Evolutionary conservation across 495 filamentous ascomycete genomes (phyloP).

Genomic region (Penicillium cosmopolitanum): DNA sequence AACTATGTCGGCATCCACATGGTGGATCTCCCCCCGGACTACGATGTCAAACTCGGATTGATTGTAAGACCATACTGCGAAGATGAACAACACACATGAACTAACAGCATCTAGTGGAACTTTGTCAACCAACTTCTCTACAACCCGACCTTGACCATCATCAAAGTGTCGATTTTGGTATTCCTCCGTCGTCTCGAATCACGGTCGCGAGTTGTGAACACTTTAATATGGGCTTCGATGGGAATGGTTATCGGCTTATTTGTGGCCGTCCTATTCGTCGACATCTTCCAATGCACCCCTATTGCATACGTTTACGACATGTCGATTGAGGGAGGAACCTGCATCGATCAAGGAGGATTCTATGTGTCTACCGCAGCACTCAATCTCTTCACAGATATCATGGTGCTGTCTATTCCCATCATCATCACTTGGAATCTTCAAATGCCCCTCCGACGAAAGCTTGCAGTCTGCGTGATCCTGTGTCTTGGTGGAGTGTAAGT

Average conservation of each 20-base stretch:
- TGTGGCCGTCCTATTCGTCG: slow-evolving; percentile 57
- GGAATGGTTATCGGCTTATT: slow-evolving; percentile 54
- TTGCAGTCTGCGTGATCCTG: slow-evolving; percentile 48
- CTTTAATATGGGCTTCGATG: slow-evolving; percentile 46
- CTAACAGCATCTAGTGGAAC: slow-evolving; percentile 29
- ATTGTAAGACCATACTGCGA: slow-evolving; percentile 21
- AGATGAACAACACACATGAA: not conserved
- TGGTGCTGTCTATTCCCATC: slow-evolving; percentile 51
- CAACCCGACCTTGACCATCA: slow-evolving; percentile 63
- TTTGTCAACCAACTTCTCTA: slow-evolving; percentile 64
- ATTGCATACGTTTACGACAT: slow-evolving; percentile 47
- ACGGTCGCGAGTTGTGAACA: slow-evolving; percentile 36
- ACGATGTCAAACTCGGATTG: slow-evolving; percentile 20
- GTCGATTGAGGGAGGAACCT: slow-evolving; percentile 39
- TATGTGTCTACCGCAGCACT: slow-evolving; percentile 47
- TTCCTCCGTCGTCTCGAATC: slow-evolving; percentile 54
- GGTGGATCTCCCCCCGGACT: slow-evolving; percentile 44
- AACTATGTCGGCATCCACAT: slow-evolving; percentile 55
- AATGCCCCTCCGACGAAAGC: slow-evolving; percentile 46
- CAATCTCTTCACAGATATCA: slow-evolving; percentile 51
- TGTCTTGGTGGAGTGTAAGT: slow-evolving; percentile 47
- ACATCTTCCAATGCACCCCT: slow-evolving; percentile 60
- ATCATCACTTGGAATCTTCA: slow-evolving; percentile 51
- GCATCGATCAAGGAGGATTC: slow-evolving; percentile 46
- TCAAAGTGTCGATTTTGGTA: slow-evolving; percentile 58